phyloP scores from a whole-genome alignment of 1,284 basidiomycete species.

The Leccinum pallidistipes region DNA sequence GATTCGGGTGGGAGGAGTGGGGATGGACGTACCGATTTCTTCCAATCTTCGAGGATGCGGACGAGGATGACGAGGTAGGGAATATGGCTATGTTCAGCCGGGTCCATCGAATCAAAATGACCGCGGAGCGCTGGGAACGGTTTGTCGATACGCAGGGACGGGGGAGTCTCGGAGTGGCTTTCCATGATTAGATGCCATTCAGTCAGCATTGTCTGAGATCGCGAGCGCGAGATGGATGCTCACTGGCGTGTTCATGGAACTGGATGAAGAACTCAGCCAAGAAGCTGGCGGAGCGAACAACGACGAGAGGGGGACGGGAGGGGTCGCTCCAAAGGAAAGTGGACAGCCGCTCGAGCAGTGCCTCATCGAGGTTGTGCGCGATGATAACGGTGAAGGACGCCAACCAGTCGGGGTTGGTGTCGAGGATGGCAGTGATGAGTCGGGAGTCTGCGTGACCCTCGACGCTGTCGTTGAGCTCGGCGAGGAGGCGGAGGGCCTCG shows the following conservation, averaged over 20 bases:
- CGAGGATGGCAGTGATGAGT: conserved; percentile 58
- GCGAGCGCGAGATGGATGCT: conserved; percentile 29
- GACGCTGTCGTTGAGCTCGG: conserved; percentile 89
- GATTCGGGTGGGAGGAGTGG: background rate
- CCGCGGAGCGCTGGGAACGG: conserved; percentile 83
- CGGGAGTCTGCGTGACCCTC: conserved; percentile 67
- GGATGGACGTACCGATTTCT: conserved; percentile 50
- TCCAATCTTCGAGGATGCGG: conserved; percentile 82
- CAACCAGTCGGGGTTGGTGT: conserved; percentile 51
- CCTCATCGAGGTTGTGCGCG: conserved; percentile 72
- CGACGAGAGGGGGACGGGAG: conserved; percentile 64
- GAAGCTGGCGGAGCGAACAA: conserved; percentile 84
- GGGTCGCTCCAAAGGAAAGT: conserved; percentile 67
- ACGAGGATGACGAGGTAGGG: conserved; percentile 89
- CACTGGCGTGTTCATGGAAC: conserved; percentile 82
- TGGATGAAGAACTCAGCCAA: conserved; percentile 88
- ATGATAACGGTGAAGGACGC: conserved; percentile 78
- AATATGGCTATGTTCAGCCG: conserved; percentile 83
- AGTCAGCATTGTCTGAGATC: background rate
- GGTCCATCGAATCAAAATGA: conserved; percentile 75
- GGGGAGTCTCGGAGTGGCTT: conserved; percentile 84
- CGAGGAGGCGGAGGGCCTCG: conserved; percentile 77
- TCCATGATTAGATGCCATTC: conserved; percentile 71
- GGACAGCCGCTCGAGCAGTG: conserved; percentile 59
- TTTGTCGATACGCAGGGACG: conserved; percentile 85